Conservation (phyloP, 495 filamentous ascomycete genomes). For the Daldinia loculata region DNA sequence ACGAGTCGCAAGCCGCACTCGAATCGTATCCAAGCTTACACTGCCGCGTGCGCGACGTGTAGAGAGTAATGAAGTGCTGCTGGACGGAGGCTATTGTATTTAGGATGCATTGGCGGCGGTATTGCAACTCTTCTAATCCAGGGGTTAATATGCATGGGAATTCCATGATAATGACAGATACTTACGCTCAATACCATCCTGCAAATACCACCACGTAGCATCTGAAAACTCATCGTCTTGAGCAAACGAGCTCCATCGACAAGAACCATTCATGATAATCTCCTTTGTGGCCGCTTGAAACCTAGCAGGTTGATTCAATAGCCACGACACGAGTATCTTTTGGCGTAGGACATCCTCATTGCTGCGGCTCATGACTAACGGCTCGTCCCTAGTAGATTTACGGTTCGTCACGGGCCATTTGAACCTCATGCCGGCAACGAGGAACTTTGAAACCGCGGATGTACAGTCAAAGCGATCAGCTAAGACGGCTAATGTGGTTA, state of each 20-base stretch:
- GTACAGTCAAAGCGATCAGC: slow-evolving; percentile 71
- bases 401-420: slow-evolving; percentile 58
- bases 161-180: not conserved
- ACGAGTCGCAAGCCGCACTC: slow-evolving; percentile 79
- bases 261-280: slow-evolving; percentile 72
- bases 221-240: slow-evolving; percentile 47
- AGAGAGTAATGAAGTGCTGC: slow-evolving; percentile 74
- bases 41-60: slow-evolving; percentile 67
- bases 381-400: slow-evolving; percentile 51
- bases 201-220: slow-evolving; percentile 77
- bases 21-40: slow-evolving; percentile 82
- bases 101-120: slow-evolving; percentile 73
- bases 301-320: slow-evolving; percentile 63
- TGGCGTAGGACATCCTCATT: slow-evolving; percentile 68
- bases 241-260: slow-evolving; percentile 62
- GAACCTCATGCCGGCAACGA: slow-evolving; percentile 50
- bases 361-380: slow-evolving; percentile 43
- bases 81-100: slow-evolving; percentile 80
- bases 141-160: slow-evolving; percentile 27
- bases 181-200: slow-evolving; percentile 75
- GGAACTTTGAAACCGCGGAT: slow-evolving; percentile 54
- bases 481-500: slow-evolving; percentile 70
- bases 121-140: slow-evolving; percentile 71
- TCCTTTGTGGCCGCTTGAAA: slow-evolving; percentile 63
- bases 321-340: slow-evolving; percentile 67